phyloP scores from a whole-genome alignment of 1,284 basidiomycete species.

The Singerocomus inundabilis region DNA sequence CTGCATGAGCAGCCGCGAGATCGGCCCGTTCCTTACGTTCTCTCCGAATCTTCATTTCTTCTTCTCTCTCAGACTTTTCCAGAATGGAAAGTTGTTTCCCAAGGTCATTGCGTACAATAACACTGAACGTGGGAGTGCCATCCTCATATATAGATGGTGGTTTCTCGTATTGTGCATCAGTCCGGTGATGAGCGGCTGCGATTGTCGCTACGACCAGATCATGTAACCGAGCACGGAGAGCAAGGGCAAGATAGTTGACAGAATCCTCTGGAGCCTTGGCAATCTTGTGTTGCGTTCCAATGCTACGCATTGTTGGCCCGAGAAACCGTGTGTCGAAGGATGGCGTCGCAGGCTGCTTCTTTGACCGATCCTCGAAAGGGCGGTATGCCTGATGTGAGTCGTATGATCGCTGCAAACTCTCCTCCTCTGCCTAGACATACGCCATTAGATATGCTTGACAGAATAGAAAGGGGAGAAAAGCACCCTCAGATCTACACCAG shows the following conservation, averaged over 20 bases:
- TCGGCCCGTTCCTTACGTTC: slow-evolving; percentile 75
- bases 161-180: slow-evolving; percentile 67
- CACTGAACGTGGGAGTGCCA: slow-evolving; percentile 73
- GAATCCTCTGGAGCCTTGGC: slow-evolving; percentile 66
- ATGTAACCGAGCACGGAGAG: slow-evolving; percentile 72
- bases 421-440: slow-evolving; percentile 69
- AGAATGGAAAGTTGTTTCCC: slow-evolving; percentile 71
- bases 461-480: slow-evolving; percentile 19
- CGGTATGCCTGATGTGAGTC: slow-evolving; percentile 59
- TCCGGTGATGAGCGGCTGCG: slow-evolving; percentile 66
- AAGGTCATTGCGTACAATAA: slow-evolving; percentile 69
- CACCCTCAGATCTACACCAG: slow-evolving; percentile 78
- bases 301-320: slow-evolving; percentile 58
- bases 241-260: slow-evolving; percentile 75
- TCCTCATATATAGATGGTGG: slow-evolving; percentile 64
- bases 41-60: slow-evolving; percentile 68
- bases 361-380: slow-evolving; percentile 67
- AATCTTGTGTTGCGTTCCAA: slow-evolving; percentile 64
- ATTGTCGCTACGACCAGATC: slow-evolving; percentile 72
- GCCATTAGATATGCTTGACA: background rate
- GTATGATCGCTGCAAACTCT: slow-evolving; percentile 64
- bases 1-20: slow-evolving; percentile 62
- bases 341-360: slow-evolving; percentile 65
- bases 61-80: slow-evolving; percentile 76
- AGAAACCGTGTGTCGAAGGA: slow-evolving; percentile 63